Base-by-base conservation (phyloP, 2,329 filamentous ascomycete genomes). In the Clarireedia sp. region DNA sequence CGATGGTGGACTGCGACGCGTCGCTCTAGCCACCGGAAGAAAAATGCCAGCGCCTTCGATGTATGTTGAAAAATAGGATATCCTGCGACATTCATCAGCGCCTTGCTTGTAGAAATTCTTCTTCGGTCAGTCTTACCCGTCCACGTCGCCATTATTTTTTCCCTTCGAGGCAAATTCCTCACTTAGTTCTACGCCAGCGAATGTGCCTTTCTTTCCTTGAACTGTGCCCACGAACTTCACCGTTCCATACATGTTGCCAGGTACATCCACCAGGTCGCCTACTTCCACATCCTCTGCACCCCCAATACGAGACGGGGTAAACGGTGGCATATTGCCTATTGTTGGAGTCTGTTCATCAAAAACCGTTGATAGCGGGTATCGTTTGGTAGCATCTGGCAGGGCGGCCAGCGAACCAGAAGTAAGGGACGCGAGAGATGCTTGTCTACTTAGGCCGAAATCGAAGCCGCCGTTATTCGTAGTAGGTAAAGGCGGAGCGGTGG, bases 141-240 rank as follows among this genome's bases (percentile, higher is more conserved):
- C 92, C 54, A 97, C 94, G 70, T 96, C 91, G 60, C 94, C 94
- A 66, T 82, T 95, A 68, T 99, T 99, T 77, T 99, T 99, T 36
- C 94, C 94, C 68, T 87, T 82, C 51, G 78, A 72, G 36, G 90
- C 88, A 74, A 86, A 95, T 63, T 95, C 88, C 52, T 81, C 76
- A 65, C 86, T 83, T 60, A 99, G 78, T 72, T 99, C 94, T 37
- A 99, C 89, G 46, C 94, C 94, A 33, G 89, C 90, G 75, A 99
- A 99, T 19, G 82, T 81, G 50, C 94, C 94, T 63, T 87, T 90
- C 75, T 96, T 96, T 60, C 91, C 91, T 64, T 85, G 82, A 41
- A 99, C 92, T 40, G 78, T 77, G 45, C 94, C 94, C 59, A 97
- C 77, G 68, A 96, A 99, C 69, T 88, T 92, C 62, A 97, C 85